Evolutionary conservation across 768 basidiomycete species (phyloP).

Genomic region (Tylopilus vinaceipallidus): DNA sequence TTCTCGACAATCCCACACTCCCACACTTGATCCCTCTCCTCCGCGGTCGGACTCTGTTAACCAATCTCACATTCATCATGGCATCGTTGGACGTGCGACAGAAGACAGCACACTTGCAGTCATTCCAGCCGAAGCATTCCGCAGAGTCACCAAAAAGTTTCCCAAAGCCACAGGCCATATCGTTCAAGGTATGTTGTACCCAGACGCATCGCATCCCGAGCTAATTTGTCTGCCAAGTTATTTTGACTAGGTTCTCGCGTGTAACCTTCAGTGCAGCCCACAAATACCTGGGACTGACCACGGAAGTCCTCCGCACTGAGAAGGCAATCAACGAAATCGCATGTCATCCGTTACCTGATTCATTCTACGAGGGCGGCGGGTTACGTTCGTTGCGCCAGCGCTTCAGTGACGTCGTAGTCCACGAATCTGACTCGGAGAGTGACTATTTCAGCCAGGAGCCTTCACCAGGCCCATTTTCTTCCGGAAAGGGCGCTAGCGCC

Average conservation of each 20-base stretch:
- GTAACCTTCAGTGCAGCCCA: constrained; percentile 98
- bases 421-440: constrained; percentile 46
- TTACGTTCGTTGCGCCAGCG: constrained; percentile 85
- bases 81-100: constrained; percentile 87
- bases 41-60: constrained; percentile 25
- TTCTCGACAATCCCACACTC: constrained; percentile 3
- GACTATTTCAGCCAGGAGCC: constrained; percentile 51
- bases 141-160: constrained; percentile 90
- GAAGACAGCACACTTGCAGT: constrained; percentile 97
- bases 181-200: constrained; percentile 66
- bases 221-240: constrained; percentile 51
- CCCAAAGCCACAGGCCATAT: constrained; percentile 97
- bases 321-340: constrained; percentile 97
- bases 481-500: constrained; percentile 17
- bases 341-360: constrained; percentile 86
- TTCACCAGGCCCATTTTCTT: constrained; percentile 18
- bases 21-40: constrained; percentile 22
- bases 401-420: constrained; percentile 62
- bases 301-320: constrained; percentile 94
- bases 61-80: constrained; percentile 48
- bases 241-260: constrained; percentile 92
- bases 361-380: constrained; percentile 92
- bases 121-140: constrained; percentile 96
- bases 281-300: constrained; percentile 91
- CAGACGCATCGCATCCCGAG: constrained; percentile 2